A percentile compares a stretch with the other conserved stretches of the same genome.
phyloP scores from a whole-genome alignment of 441 rosid genomes.

The Populus hybrid region DNA sequence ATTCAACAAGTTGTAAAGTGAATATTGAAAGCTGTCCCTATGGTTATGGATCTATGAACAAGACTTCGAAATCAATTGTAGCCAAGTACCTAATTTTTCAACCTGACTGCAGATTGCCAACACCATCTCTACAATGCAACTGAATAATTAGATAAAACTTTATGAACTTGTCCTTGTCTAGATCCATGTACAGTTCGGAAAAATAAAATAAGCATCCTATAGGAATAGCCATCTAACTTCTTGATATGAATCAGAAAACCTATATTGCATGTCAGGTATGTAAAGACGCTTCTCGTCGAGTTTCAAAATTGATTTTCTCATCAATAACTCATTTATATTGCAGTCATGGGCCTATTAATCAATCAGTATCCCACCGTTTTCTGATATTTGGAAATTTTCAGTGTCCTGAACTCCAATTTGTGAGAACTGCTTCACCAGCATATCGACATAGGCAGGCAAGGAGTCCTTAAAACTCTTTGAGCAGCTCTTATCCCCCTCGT shows the following conservation, averaged over 20 bases:
- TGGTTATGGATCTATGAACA: background rate
- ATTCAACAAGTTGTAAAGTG: background rate
- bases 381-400: constrained; percentile 31
- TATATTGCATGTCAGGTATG: constrained; percentile 7
- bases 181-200: constrained; percentile 18
- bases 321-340: background rate
- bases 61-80: background rate
- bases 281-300: constrained; percentile 1
- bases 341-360: background rate
- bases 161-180: background rate
- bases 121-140: background rate
- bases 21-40: background rate
- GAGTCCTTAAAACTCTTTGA: constrained; percentile 41
- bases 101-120: background rate
- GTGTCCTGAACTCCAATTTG: constrained; percentile 49
- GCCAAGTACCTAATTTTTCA: background rate
- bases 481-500: constrained; percentile 41
- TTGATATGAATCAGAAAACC: constrained; percentile 8
- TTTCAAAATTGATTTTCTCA: constrained; percentile 14
- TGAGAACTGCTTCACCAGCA: constrained; percentile 50
- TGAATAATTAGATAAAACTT: background rate
- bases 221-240: constrained; percentile 2
- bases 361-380: constrained; percentile 11
- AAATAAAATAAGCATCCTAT: background rate
- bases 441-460: constrained; percentile 35